Base-by-base conservation (phyloP, 2,329 filamentous ascomycete genomes). In the Dothideomycetes sp. region DNA sequence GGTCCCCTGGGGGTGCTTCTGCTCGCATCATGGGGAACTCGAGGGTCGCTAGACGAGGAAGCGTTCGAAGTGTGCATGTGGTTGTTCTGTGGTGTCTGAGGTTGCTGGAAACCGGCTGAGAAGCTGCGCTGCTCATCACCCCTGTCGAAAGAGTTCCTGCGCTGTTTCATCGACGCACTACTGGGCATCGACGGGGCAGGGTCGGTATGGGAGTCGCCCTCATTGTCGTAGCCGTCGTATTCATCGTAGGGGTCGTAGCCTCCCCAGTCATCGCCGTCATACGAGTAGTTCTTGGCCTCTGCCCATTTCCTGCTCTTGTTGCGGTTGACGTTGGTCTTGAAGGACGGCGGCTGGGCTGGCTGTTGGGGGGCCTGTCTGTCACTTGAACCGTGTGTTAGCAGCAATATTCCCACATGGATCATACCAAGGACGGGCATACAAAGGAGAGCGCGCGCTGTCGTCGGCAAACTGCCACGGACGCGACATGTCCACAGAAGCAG, bases 271-370 rank as follows among this genome's bases (percentile, higher is more conserved):
- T 93, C 87, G 47, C 88, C 89, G 53, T 89, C 88, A 55, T 96
- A 96, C 55, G 77, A 84, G 51, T 83, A 79, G 43, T 77, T 72
- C 60, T 88, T 89, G 27, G 89, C 89, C 53, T 94, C 82, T 29
- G 89, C 81, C 89, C 89, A 96, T 73, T 94, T 94, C 63, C 81
- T 84, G 40, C 88, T 95, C 65, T 94, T 94, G 41, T 79, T 75
- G 45, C 89, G 79, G 62, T 84, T 89, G 36, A 95, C 79, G 58
- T 94, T 93, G 37, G 86, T 77, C 58, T 84, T 82, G 63, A 88
- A 94, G 18, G 71, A 74, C 38, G 68, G 67, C 29, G 54, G 57
- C 29, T 54, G 49, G 15, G 39, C 16, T 5, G 46, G 41, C 36
- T 47, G 40, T 31, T 48, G 51, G 30, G 40, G 53, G 11, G 49